Base-by-base conservation (phyloP, 2,329 filamentous ascomycete genomes). In the Phaeosphaeria sp. region DNA sequence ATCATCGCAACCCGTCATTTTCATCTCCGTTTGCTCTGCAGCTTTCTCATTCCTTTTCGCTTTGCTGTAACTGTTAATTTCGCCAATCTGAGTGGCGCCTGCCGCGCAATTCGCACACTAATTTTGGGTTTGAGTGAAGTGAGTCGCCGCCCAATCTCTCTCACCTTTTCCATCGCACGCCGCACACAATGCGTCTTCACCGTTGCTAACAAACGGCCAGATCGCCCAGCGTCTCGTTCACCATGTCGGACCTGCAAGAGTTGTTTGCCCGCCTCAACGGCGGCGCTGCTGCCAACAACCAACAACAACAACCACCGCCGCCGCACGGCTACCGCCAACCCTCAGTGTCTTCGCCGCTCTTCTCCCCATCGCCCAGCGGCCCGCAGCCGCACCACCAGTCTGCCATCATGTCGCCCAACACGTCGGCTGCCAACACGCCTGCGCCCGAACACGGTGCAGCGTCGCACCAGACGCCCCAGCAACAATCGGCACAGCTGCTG, bases 371-470 rank as follows among this genome's bases (percentile, higher is more conserved):
- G 9, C 79, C 79, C 18, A 74, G 78, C 58, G 83, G 82, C 56
- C 82, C 82, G 22, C 83, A 85, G 48, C 84, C 86, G 55, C 83
- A 83, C 56, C 83, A 87, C 71, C 76, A 79, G 42, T 86, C 85
- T 56, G 83, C 84, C 60, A 79, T 88, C 66, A 81, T 88, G 72
- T 88, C 86, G 69, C 86, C 86, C 9, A 84, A 81, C 60, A 73
- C 78, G 49, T 82, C 83, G 55, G 77, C 65, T 73, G 79, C 68
- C 59, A 79, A 78, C 75, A 78, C 74, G 63, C 77, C 74, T 58
- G 75, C 67, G 51, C 77, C 72, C 51, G 78, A 74, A 69, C 74
- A 72, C 57, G 74, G 65, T 59, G 81, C 79, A 57, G 73, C 77
- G 49, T 81, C 68, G 47, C 81, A 83, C 59, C 69, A 69, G 61